Percentiles rank a stretch among this genome's conserved stretches.
These are phyloP conservation scores for Dictyophora rubrovolvata DNA, from an alignment of 768 basidiomycete genomes.

Conservation along the genomic window DNA sequence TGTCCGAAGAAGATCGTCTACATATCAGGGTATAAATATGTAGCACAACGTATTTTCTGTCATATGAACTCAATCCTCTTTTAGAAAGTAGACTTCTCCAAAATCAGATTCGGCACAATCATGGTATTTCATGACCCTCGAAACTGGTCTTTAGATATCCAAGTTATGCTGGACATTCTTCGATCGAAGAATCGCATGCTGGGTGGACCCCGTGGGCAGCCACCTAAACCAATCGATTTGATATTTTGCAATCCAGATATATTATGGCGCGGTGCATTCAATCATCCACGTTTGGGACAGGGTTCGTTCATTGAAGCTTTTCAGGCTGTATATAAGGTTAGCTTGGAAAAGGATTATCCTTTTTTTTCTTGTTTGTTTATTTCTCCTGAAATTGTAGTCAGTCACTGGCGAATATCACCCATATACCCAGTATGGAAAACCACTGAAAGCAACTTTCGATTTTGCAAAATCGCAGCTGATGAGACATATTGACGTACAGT, in stretches of 20 bases:
- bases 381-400: constrained; percentile 32
- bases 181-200: constrained; percentile 31
- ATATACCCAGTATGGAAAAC: constrained; percentile 82
- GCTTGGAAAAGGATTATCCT: neutral
- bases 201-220: constrained; percentile 12
- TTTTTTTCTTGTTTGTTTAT: too few relatives aligned
- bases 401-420: constrained; percentile 62
- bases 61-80: neutral
- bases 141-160: constrained; percentile 77
- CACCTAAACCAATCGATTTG: constrained; percentile 43
- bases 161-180: constrained; percentile 68
- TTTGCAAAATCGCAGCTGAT: constrained; percentile 64
- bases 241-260: constrained; percentile 90
- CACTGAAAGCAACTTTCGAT: constrained; percentile 67
- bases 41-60: neutral
- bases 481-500: constrained; percentile 29
- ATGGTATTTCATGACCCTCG: constrained; percentile 85
- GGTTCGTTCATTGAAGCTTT: constrained; percentile 83
- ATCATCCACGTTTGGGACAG: constrained; percentile 72
- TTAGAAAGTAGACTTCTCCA: constrained; percentile 64
- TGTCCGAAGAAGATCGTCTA: constrained; percentile 49
- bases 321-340: constrained; percentile 52
- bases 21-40: constrained; percentile 41
- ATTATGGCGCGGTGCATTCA: constrained; percentile 78
- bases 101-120: constrained; percentile 61